A percentile compares a stretch with the other conserved stretches of the same genome.
Evolutionary conservation across 345 rosid genomes (phyloP).

Genomic region (Pelargonium nanum): DNA sequence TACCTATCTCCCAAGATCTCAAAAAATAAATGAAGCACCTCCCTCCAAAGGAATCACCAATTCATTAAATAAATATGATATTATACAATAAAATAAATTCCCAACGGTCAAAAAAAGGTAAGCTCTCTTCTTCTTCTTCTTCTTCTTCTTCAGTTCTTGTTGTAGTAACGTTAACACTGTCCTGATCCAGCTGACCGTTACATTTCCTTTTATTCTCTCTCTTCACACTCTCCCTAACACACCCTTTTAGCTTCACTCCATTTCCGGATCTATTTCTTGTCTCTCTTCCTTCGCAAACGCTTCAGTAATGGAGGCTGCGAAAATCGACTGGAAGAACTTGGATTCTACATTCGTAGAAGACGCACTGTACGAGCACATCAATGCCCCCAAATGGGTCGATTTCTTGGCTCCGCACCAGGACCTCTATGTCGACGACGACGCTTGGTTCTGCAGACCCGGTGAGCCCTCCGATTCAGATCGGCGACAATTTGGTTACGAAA

Average conservation of each 20-base stretch:
- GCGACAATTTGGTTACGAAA: not conserved
- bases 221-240: not conserved
- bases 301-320: constrained; percentile 63
- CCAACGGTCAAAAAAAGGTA: constrained; percentile 32
- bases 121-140: constrained; percentile 3
- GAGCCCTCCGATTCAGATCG: not conserved
- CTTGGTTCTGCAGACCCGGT: constrained; percentile 94
- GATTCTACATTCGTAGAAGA: constrained; percentile 69
- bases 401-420: constrained; percentile 35
- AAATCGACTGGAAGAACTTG: constrained; percentile 80
- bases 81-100: not conserved
- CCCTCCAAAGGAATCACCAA: too few species aligned
- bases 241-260: not conserved
- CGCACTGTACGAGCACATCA: constrained; percentile 57
- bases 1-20: too few species aligned
- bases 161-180: constrained; percentile 16
- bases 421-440: constrained; percentile 27
- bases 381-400: constrained; percentile 87
- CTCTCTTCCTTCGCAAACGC: not conserved
- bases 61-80: not conserved
- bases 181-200: constrained; percentile 26
- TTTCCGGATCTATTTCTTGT: constrained; percentile 9
- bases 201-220: constrained; percentile 12
- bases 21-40: too few species aligned
- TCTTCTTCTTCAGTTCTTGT: constrained; percentile 7